phyloP scores from a whole-genome alignment of 1,284 basidiomycete genomes.

The Schizopora paradoxa region DNA sequence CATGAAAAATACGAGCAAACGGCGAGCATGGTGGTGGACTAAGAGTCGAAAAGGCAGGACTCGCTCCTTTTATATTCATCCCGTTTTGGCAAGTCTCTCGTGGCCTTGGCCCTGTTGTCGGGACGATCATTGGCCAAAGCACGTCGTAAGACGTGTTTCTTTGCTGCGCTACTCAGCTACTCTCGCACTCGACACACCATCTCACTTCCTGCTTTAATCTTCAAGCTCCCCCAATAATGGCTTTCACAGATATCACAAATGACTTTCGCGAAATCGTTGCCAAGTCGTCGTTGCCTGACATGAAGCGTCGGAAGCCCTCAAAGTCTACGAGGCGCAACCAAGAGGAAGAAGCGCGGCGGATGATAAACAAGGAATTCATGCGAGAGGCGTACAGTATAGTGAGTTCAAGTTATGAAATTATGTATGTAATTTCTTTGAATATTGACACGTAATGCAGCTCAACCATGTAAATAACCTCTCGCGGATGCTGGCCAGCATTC shows the following conservation, averaged over 20 bases:
- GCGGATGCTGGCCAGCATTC: slow-evolving; percentile 63
- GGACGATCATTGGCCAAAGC: slow-evolving; percentile 16
- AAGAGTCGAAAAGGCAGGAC: not conserved
- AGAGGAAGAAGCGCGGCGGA: slow-evolving; percentile 29
- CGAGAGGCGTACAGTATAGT: slow-evolving; percentile 72
- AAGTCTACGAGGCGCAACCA: slow-evolving; percentile 30
- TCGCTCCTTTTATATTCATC: not conserved
- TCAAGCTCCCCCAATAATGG: slow-evolving; percentile 32
- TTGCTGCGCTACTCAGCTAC: not conserved
- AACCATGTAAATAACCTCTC: slow-evolving; percentile 67
- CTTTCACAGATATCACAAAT: slow-evolving; percentile 48
- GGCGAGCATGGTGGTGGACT: not conserved
- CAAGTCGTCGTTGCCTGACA: slow-evolving; percentile 40
- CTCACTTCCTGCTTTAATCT: slow-evolving; percentile 2
- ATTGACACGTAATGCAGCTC: slow-evolving; percentile 38
- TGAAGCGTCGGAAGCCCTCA: slow-evolving; percentile 47
- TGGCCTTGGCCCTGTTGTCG: not conserved
- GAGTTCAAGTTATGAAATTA: slow-evolving; percentile 31
- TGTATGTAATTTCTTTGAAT: slow-evolving; percentile 1
- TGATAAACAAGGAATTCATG: slow-evolving; percentile 60
- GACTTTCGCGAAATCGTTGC: slow-evolving; percentile 52
- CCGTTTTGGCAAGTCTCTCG: not conserved
- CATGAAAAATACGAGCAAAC: not conserved
- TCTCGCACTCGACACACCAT: slow-evolving; percentile 3
- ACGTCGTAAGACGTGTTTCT: not conserved